A percentile compares a stretch with the other conserved stretches of the same genome.
These are phyloP conservation scores for Sporothrix mexicana DNA, from an alignment of 2,329 filamentous ascomycete genomes.

Conservation along the genomic window DNA sequence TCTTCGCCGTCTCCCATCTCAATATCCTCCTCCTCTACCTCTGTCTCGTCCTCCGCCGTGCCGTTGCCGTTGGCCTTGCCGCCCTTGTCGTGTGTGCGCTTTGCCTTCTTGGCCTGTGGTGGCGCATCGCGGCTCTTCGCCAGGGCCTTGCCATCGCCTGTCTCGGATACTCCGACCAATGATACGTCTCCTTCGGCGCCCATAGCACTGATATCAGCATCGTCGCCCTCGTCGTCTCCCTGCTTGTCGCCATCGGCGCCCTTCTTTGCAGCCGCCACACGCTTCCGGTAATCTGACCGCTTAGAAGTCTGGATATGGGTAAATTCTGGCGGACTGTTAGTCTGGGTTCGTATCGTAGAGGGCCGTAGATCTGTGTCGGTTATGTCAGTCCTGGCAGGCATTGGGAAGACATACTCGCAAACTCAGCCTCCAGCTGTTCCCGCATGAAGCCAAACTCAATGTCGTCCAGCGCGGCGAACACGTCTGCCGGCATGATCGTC, in stretches of 20 bases:
- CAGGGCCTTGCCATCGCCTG: constrained; percentile 34
- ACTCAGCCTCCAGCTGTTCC: constrained; percentile 72
- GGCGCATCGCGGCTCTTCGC: constrained; percentile 36
- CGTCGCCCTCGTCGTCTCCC: constrained; percentile 39
- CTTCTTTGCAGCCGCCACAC: constrained; percentile 69
- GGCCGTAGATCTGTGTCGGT: not conserved
- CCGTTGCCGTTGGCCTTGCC: constrained; percentile 47
- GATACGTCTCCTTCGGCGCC: not conserved
- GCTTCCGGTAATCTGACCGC: constrained; percentile 73
- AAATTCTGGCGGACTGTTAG: constrained; percentile 60
- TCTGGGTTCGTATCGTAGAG: not conserved
- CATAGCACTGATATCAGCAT: constrained; percentile 32
- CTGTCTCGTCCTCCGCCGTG: constrained; percentile 52
- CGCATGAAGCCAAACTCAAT: constrained; percentile 77
- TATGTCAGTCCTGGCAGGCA: not conserved
- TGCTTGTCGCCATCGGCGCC: constrained; percentile 42
- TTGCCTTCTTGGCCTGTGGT: constrained; percentile 48
- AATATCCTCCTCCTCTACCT: constrained; percentile 46
- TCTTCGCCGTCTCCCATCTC: constrained; percentile 46
- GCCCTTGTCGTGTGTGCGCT: constrained; percentile 46
- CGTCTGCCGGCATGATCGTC: constrained; percentile 76
- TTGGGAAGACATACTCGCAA: constrained; percentile 64
- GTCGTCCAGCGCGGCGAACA: constrained; percentile 77
- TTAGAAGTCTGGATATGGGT: constrained; percentile 75
- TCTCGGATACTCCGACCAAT: constrained; percentile 36